Conservation (phyloP, 1,284 basidiomycete genomes). For the Neolentinus lepideus region DNA sequence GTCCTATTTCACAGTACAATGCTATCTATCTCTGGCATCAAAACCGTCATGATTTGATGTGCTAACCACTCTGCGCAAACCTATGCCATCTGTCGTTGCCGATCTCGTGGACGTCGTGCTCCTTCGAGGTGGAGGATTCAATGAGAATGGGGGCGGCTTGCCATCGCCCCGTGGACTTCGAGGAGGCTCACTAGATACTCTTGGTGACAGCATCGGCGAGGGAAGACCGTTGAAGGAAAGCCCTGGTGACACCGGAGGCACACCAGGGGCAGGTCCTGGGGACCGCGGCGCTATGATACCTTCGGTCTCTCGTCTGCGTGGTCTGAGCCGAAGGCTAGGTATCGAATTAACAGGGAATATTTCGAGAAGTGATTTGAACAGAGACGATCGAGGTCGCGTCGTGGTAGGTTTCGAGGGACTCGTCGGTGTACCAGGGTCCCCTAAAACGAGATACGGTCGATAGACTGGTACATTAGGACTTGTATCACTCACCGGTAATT, state of each 20-base stretch:
- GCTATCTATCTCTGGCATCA: not conserved
- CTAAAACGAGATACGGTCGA: slow-evolving; percentile 4
- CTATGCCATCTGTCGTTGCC: not conserved
- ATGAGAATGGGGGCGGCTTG: not conserved
- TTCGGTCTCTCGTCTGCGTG: slow-evolving; percentile 18
- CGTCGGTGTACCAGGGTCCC: slow-evolving; percentile 16
- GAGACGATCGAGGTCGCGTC: slow-evolving; percentile 17
- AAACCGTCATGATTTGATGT: not conserved
- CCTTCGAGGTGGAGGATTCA: slow-evolving; percentile 1
- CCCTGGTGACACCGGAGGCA: not conserved
- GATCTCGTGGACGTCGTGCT: not conserved
- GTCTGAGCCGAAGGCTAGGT: slow-evolving; percentile 20
- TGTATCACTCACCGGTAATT: slow-evolving; percentile 18
- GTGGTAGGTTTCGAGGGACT: slow-evolving; percentile 9
- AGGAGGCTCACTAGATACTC: not conserved
- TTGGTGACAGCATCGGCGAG: not conserved
- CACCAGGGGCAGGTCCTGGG: no score
- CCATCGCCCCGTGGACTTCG: not conserved
- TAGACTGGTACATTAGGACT: not conserved
- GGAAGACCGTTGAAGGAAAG: slow-evolving; percentile 2
- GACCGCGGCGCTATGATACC: slow-evolving; percentile 27
- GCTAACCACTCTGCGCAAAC: not conserved
- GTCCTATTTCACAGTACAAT: not conserved
- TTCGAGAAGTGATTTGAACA: slow-evolving; percentile 26
- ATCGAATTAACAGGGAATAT: slow-evolving; percentile 19